phyloP scores from a whole-genome alignment of 2,329 filamentous ascomycete genomes.

The Monilinia laxa region DNA sequence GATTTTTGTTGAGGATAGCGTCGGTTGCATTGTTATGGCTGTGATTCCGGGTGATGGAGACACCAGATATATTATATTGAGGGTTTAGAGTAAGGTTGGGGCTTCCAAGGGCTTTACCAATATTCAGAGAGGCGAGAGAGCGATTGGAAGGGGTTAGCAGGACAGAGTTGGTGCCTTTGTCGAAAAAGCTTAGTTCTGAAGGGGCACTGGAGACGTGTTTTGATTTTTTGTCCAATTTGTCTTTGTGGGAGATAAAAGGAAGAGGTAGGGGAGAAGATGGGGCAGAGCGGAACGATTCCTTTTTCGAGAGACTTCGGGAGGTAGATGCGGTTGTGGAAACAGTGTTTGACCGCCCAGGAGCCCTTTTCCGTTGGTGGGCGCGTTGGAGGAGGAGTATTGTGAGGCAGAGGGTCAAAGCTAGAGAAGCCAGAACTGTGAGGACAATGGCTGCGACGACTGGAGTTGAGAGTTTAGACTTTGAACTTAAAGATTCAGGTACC shows the following conservation, averaged over 20 bases:
- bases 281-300: background rate
- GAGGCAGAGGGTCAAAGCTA: constrained; percentile 19
- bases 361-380: background rate
- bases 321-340: constrained; percentile 12
- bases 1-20: background rate
- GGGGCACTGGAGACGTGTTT: constrained; percentile 12
- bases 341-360: background rate
- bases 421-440: constrained; percentile 14
- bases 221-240: constrained; percentile 11
- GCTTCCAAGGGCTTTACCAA: constrained; percentile 17
- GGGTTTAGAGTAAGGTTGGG: constrained; percentile 1
- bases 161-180: constrained; percentile 18
- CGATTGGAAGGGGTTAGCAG: constrained; percentile 14
- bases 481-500: background rate
- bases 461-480: constrained; percentile 3
- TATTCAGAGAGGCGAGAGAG: constrained; percentile 11
- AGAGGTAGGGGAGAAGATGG: constrained; percentile 11
- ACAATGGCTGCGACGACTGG: constrained; percentile 10
- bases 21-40: background rate
- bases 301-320: constrained; percentile 12
- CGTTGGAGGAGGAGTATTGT: constrained; percentile 11
- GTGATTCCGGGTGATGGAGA: background rate
- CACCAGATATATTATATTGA: background rate
- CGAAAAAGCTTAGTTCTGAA: constrained; percentile 21
- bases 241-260: background rate